Conservation (phyloP, 495 filamentous ascomycete genomes). For the Aspergillus avenaceus region DNA sequence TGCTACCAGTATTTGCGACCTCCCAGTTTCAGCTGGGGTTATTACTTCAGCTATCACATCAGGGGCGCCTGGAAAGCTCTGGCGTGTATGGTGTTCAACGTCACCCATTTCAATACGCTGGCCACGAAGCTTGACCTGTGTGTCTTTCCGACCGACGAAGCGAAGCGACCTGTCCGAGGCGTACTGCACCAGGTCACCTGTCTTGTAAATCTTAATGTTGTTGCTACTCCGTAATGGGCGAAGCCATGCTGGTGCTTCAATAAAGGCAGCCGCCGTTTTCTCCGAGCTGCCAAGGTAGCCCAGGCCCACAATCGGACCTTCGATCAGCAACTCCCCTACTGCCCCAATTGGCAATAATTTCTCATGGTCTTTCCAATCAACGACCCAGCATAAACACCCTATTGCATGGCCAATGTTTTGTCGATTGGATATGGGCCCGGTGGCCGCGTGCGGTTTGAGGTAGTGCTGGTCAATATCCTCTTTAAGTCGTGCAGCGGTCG, state of each 20-base stretch:
- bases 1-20: neutral
- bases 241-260: slow-evolving; percentile 30
- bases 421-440: slow-evolving; percentile 4
- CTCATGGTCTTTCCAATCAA: slow-evolving; percentile 26
- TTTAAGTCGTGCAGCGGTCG: no score
- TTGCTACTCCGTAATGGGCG: slow-evolving; percentile 16
- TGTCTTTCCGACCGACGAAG: slow-evolving; percentile 69
- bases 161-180: slow-evolving; percentile 63
- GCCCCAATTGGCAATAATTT: slow-evolving; percentile 32
- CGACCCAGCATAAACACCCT: slow-evolving; percentile 26
- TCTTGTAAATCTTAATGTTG: slow-evolving; percentile 49
- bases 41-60: slow-evolving; percentile 40
- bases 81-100: slow-evolving; percentile 31
- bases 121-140: slow-evolving; percentile 41
- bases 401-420: slow-evolving; percentile 6
- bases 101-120: slow-evolving; percentile 39
- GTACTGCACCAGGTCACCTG: slow-evolving; percentile 70
- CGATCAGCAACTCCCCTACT: slow-evolving; percentile 38
- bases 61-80: slow-evolving; percentile 11
- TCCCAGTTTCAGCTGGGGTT: slow-evolving; percentile 13
- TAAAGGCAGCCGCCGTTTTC: slow-evolving; percentile 41
- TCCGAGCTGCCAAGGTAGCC: slow-evolving; percentile 33
- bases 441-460: no score
- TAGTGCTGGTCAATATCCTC: no score
- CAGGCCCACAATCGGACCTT: slow-evolving; percentile 32